Conservation (phyloP, 2,329 filamentous ascomycete genomes). For the Septoria linicola region DNA sequence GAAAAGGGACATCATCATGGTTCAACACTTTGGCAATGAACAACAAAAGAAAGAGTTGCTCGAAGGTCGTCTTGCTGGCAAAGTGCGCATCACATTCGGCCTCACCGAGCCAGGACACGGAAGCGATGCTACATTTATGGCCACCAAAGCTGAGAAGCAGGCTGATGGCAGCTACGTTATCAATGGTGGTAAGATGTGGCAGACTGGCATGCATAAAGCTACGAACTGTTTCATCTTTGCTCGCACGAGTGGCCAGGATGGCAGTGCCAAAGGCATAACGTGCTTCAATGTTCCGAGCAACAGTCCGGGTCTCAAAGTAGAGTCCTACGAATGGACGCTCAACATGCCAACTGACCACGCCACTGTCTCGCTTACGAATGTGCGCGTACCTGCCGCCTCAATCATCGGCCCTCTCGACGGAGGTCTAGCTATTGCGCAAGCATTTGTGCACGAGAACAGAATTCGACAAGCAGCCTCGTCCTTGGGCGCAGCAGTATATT, state of each 20-base stretch:
- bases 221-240: conserved; percentile 64
- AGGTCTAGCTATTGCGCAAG: conserved; percentile 61
- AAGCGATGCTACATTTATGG: conserved; percentile 63
- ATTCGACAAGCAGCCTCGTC: conserved; percentile 64
- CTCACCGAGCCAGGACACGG: conserved; percentile 63
- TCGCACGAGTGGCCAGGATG: conserved; percentile 55
- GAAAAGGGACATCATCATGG: conserved; percentile 63
- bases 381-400: conserved; percentile 55
- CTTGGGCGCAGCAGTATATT: conserved; percentile 60
- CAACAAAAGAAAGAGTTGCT: conserved; percentile 57
- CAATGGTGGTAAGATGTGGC: conserved; percentile 63
- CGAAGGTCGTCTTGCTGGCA: conserved; percentile 51
- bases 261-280: conserved; percentile 57
- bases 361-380: conserved; percentile 57
- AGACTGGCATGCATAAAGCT: conserved; percentile 62
- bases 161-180: conserved; percentile 53
- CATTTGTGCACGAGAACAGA: conserved; percentile 65
- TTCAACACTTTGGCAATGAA: conserved; percentile 58
- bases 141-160: conserved; percentile 51
- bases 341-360: conserved; percentile 68
- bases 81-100: conserved; percentile 60
- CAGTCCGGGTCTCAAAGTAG: conserved; percentile 54
- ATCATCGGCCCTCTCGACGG: conserved; percentile 55
- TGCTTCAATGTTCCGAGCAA: conserved; percentile 59
- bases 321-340: conserved; percentile 63